Conservation (phyloP, 176 grass and related monocot genomes). For the Carex pumila region DNA sequence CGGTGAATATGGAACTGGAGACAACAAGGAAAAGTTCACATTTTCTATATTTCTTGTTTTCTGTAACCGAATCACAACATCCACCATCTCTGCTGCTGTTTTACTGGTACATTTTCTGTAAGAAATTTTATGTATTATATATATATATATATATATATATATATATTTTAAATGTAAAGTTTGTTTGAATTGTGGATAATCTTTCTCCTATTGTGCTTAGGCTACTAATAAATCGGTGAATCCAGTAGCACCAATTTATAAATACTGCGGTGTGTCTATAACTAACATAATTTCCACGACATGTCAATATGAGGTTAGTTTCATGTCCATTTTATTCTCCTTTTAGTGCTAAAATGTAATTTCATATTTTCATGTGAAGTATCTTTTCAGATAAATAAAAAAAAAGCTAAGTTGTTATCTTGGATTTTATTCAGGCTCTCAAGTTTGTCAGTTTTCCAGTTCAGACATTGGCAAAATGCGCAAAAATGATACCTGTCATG, state of each 20-base stretch:
- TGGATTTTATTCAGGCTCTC: conserved; percentile 59
- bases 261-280: conserved; percentile 70
- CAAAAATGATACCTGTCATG: conserved; percentile 99
- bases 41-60: conserved; percentile 96
- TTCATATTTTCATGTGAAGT: not conserved
- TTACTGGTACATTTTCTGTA: conserved; percentile 49
- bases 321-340: not conserved
- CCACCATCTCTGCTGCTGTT: conserved; percentile 63
- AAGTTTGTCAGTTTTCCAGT: conserved; percentile 99
- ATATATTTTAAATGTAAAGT: not conserved
- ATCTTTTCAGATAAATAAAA: not conserved
- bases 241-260: conserved; percentile 73
- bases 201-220: conserved; percentile 26
- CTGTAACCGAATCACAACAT: conserved; percentile 83
- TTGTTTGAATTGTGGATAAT: not conserved
- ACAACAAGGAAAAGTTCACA: conserved; percentile 81
- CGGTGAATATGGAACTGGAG: conserved; percentile 55
- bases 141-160: not conserved
- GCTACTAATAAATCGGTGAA: conserved; percentile 76
- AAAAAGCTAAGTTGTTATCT: not conserved
- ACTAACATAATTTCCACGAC: conserved; percentile 97
- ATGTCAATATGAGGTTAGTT: conserved; percentile 92
- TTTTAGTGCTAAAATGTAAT: not conserved
- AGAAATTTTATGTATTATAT: not conserved
- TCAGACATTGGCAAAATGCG: conserved; percentile 95